Base-by-base conservation (phyloP, 1,284 basidiomycete species). In the Heterobasidion irregulare region DNA sequence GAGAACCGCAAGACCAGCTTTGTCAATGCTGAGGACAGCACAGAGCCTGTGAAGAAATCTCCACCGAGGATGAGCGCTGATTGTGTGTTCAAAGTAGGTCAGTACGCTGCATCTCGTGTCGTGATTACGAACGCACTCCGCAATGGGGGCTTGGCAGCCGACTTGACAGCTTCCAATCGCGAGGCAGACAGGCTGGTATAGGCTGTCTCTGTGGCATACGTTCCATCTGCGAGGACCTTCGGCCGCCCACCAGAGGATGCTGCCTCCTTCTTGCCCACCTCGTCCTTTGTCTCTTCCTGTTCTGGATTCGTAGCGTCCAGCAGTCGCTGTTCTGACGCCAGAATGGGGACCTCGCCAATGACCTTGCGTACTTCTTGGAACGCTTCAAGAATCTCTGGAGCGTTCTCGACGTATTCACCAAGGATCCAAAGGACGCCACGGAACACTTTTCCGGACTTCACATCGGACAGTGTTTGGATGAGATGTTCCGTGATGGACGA, bases 381-480 rank as follows among this genome's bases (percentile, higher is more conserved):
- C 2, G 87, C 81, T 50, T 73, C 76, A 58, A 86, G 79, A 61
- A 97, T 91, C 58, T 91, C 89, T 55, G 69, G 59, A 2, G 73
- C 66, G 9, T 75, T 75, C 52, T 87, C 84, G 49, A 89, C 85
- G 65, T 99, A 99, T 73, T 99, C 97, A 62, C 96, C 97, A 12
- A 98, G 81, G 61, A 99, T 98, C 96, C 96, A 99, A 55, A 99
- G 80, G 10, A 98, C 84, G 5, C 97, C 96, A 12, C 96, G 86
- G 79, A 93, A 98, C 36, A 98, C 96, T 70, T 98, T 99, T 59
- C 95, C 96, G 15, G 92, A 95, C 72, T 96, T 95, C 76, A 99
- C 94, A 55, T 94, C 91, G 50, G 79, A 68, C 53, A 99, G 87
- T 0, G 94, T 93, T 50, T 84, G 75, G 50, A 91, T 83, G 49